Conservation (phyloP, 495 filamentous ascomycete species). For the Bombardia bombarda region DNA sequence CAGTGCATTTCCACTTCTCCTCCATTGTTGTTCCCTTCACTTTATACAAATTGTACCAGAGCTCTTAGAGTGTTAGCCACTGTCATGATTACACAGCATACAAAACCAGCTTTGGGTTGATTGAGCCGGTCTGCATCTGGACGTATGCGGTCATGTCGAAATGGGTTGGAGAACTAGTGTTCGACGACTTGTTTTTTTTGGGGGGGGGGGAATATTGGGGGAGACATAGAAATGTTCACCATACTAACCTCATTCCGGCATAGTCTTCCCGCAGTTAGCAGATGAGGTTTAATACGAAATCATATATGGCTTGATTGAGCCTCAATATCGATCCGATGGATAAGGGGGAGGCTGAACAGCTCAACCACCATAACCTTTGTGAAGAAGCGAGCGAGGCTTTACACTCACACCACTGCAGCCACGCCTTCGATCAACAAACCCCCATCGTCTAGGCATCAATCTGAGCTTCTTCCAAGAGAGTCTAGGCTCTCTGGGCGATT, state of each 20-base stretch:
- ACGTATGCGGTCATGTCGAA: not conserved
- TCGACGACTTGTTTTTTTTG: no score
- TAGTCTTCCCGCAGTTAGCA: slow-evolving; percentile 1
- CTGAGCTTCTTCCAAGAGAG: not conserved
- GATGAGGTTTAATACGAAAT: not conserved
- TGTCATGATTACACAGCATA: not conserved
- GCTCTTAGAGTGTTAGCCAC: not conserved
- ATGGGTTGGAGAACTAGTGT: not conserved
- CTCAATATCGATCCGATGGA: slow-evolving; percentile 6
- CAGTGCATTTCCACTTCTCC: not conserved
- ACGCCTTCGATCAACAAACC: not conserved
- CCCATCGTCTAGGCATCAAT: not conserved
- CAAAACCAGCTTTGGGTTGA: not conserved
- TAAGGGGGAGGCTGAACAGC: slow-evolving; percentile 1
- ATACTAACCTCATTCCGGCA: slow-evolving; percentile 14
- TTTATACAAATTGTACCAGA: slow-evolving; percentile 1
- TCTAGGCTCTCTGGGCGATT: slow-evolving; percentile 1
- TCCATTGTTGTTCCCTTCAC: not conserved
- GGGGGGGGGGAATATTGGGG: not conserved
- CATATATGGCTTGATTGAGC: slow-evolving; percentile 16
- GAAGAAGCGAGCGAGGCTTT: not conserved
- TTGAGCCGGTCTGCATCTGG: not conserved
- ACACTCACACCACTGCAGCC: slow-evolving; percentile 3
- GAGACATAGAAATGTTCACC: not conserved
- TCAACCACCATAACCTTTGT: not conserved